Percentiles rank a stretch among this genome's conserved stretches.
These are phyloP conservation scores for Penicillium maclennaniae DNA, from an alignment of 495 filamentous ascomycete genomes.

Conservation along the genomic window DNA sequence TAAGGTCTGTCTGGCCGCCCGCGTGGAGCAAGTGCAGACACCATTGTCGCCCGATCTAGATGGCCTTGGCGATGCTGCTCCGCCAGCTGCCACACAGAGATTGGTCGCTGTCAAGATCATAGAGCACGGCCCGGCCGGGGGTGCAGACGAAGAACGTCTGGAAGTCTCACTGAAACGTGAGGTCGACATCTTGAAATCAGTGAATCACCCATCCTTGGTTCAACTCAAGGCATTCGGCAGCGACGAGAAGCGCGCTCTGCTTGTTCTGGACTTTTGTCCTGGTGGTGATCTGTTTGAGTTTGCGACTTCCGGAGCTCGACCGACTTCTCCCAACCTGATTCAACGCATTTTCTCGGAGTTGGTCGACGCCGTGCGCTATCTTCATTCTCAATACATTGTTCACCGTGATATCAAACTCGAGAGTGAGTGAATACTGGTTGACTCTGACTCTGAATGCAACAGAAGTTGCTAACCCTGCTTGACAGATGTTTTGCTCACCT, in stretches of 20 bases:
- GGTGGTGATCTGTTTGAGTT: slow-evolving; percentile 95
- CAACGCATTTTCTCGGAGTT: slow-evolving; percentile 88
- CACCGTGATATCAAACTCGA: slow-evolving; percentile 98
- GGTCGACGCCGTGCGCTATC: slow-evolving; percentile 76
- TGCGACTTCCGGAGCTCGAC: slow-evolving; percentile 60
- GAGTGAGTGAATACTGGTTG: slow-evolving; percentile 62
- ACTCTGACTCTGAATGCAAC: not conserved
- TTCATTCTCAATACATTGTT: slow-evolving; percentile 82
- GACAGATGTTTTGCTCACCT: slow-evolving; percentile 85
- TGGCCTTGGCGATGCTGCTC: slow-evolving; percentile 35
- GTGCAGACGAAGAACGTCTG: slow-evolving; percentile 81
- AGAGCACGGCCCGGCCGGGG: slow-evolving; percentile 88
- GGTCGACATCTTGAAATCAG: slow-evolving; percentile 81
- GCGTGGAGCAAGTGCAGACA: slow-evolving; percentile 37
- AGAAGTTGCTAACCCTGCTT: not conserved
- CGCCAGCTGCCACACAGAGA: slow-evolving; percentile 54
- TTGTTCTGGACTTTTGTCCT: slow-evolving; percentile 87
- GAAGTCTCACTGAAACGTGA: slow-evolving; percentile 92
- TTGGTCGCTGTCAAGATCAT: slow-evolving; percentile 94
- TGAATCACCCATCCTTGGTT: slow-evolving; percentile 85
- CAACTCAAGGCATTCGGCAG: slow-evolving; percentile 85
- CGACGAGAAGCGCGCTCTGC: slow-evolving; percentile 70
- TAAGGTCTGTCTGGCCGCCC: slow-evolving; percentile 82
- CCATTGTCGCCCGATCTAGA: slow-evolving; percentile 27
- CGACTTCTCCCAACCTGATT: slow-evolving; percentile 65